Conservation (phyloP, 164 flowering plant species). For the Macadamia integrifolia region DNA sequence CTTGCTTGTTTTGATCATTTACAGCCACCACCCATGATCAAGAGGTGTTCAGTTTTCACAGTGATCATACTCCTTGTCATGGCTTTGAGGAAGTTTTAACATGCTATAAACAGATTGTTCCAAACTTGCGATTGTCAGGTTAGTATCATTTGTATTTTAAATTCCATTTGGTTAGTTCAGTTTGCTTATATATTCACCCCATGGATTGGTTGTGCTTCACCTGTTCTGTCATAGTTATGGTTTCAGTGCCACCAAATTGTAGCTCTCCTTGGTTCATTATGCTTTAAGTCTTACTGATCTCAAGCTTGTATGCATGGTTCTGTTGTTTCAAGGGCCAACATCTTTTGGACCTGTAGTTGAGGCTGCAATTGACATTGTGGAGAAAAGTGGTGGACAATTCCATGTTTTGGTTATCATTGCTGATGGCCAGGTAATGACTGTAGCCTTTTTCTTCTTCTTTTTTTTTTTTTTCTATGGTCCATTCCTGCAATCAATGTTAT, state of each 20-base stretch:
- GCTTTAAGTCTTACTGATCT: not conserved
- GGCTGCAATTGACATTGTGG: conserved; percentile 70
- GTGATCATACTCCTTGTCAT: conserved; percentile 56
- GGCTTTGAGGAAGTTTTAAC: conserved; percentile 77
- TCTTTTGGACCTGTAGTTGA: conserved; percentile 70
- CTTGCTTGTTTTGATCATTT: conserved; percentile 1
- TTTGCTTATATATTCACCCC: not conserved
- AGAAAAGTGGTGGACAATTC: conserved; percentile 57
- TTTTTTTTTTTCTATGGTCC: not conserved
- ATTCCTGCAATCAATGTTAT: not conserved
- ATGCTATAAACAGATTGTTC: conserved; percentile 50
- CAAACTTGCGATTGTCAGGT: conserved; percentile 57
- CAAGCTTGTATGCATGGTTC: not conserved
- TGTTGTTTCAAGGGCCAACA: conserved; percentile 57
- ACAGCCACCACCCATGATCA: conserved; percentile 72
- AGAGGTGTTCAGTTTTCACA: conserved; percentile 66
- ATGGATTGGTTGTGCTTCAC: not conserved
- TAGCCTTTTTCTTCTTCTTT: not conserved
- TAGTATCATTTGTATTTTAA: conserved; percentile 2
- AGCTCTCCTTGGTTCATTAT: not conserved
- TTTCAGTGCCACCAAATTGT: not conserved
- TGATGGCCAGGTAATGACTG: conserved; percentile 57
- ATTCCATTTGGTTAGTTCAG: not conserved
- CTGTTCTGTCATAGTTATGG: not conserved
- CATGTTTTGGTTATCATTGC: conserved; percentile 73